Conservation (phyloP, 495 filamentous ascomycete species). For the Aspergillus sparsus region DNA sequence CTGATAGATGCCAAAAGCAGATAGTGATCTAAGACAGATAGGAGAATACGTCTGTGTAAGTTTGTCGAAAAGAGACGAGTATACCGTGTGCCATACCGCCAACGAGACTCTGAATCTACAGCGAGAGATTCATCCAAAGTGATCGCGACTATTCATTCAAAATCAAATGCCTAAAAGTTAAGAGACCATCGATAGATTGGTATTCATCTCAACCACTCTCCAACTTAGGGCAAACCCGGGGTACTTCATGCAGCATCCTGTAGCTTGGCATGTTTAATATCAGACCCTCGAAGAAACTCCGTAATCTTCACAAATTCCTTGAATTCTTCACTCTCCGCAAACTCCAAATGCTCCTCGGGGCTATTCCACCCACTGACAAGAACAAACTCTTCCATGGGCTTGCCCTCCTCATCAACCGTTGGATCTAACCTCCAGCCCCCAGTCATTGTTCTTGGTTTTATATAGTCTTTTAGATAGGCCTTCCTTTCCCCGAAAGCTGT, state of each 20-base stretch:
- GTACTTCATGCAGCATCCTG: not conserved
- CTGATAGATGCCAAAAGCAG: too few relatives aligned
- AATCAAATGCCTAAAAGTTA: too few relatives aligned
- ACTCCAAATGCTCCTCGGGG: slow-evolving; percentile 47
- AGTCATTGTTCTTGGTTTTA: slow-evolving; percentile 36
- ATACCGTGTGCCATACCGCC: too few relatives aligned
- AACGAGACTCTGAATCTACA: too few relatives aligned
- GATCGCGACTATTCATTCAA: too few relatives aligned
- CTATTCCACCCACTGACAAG: slow-evolving; percentile 53
- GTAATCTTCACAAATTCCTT: slow-evolving; percentile 38
- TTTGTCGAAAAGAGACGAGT: too few relatives aligned
- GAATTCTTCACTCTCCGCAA: slow-evolving; percentile 39
- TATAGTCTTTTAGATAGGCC: slow-evolving; percentile 36
- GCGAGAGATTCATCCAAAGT: too few relatives aligned
- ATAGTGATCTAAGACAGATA: too few relatives aligned
- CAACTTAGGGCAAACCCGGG: too few relatives aligned
- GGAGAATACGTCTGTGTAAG: too few relatives aligned
- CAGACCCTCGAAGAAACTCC: slow-evolving; percentile 32
- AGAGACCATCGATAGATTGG: too few relatives aligned
- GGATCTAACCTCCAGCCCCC: slow-evolving; percentile 54
- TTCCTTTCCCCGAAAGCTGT: slow-evolving; percentile 33
- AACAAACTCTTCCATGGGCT: slow-evolving; percentile 49
- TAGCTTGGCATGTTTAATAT: slow-evolving; percentile 44
- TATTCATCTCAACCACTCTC: too few relatives aligned
- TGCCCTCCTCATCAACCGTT: slow-evolving; percentile 14